Conservation (phyloP, 2,329 filamentous ascomycete species). For the Cercospora sesami region DNA sequence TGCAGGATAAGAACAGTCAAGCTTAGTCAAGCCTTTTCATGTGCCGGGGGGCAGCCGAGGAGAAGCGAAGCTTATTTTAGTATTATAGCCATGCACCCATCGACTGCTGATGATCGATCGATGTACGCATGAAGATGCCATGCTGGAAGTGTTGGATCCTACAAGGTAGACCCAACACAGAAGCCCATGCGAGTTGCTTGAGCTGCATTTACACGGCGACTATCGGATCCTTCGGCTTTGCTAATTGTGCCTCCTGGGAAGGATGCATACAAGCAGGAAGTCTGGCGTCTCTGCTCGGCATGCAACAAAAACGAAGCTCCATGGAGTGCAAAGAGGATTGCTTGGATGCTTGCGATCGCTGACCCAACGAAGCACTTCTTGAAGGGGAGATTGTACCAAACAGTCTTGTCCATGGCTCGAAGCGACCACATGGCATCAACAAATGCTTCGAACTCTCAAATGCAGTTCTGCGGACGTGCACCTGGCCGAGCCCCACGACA, state of each 20-base stretch:
- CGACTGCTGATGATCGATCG: not conserved
- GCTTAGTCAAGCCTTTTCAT: not conserved
- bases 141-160: not conserved
- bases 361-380: not conserved
- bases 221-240: not conserved
- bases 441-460: not conserved
- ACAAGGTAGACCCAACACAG: not conserved
- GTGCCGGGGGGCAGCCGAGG: not conserved
- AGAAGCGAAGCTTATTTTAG: not conserved
- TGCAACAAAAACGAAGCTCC: not conserved
- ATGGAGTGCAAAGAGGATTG: not conserved
- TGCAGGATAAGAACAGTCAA: not conserved
- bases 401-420: not conserved
- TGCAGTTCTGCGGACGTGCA: not conserved
- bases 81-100: not conserved
- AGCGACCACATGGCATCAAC: not conserved
- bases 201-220: not conserved
- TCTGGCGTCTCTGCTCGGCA: not conserved
- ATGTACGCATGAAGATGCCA: not conserved
- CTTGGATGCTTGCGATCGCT: not conserved
- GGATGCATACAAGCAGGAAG: not conserved
- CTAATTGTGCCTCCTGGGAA: not conserved
- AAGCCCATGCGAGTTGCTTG: not conserved
- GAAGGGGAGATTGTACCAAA: not conserved
- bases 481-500: not conserved